A percentile compares a stretch with the other conserved stretches of the same genome.
Evolutionary conservation across 78 protist genomes (phyloP).

Genomic region (Creolimax fragrantissima): DNA sequence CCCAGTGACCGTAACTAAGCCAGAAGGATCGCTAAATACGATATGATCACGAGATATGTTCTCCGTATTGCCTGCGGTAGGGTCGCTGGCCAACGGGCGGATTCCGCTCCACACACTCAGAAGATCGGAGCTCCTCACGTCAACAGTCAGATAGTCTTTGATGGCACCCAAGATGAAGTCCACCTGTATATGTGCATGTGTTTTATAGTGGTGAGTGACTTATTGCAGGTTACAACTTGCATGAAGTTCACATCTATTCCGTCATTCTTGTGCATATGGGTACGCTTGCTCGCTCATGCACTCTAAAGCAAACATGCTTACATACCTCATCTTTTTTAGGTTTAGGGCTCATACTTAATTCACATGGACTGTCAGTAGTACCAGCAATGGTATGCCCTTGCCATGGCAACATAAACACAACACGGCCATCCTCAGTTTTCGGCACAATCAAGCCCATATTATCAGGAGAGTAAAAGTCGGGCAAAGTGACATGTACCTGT

Average conservation of each 20-base stretch:
- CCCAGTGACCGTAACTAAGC: constrained; percentile 77
- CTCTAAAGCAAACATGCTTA: neutral
- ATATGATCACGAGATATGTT: constrained; percentile 53
- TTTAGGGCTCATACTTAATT: constrained; percentile 39
- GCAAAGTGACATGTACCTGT: constrained; percentile 54
- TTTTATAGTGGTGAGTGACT: no score
- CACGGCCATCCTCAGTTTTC: constrained; percentile 81
- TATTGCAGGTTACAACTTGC: no score
- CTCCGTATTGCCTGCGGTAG: constrained; percentile 41
- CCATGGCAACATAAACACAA: constrained; percentile 83
- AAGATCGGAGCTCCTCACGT: constrained; percentile 37
- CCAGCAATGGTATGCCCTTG: constrained; percentile 71
- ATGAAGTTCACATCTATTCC: neutral
- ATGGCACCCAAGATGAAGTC: neutral
- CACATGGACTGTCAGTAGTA: constrained; percentile 70
- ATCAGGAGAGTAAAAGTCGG: constrained; percentile 30
- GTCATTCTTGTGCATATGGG: no score
- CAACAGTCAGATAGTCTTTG: neutral
- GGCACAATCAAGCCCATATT: constrained; percentile 66
- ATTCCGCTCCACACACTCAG: constrained; percentile 67
- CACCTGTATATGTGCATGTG: constrained; percentile 4
- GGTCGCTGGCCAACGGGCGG: constrained; percentile 59
- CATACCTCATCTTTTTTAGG: constrained; percentile 42
- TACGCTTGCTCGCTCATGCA: neutral
- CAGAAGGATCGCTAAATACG: neutral